Conservation (phyloP, 257 asterid genomes). For the Penstemon eatonii region DNA sequence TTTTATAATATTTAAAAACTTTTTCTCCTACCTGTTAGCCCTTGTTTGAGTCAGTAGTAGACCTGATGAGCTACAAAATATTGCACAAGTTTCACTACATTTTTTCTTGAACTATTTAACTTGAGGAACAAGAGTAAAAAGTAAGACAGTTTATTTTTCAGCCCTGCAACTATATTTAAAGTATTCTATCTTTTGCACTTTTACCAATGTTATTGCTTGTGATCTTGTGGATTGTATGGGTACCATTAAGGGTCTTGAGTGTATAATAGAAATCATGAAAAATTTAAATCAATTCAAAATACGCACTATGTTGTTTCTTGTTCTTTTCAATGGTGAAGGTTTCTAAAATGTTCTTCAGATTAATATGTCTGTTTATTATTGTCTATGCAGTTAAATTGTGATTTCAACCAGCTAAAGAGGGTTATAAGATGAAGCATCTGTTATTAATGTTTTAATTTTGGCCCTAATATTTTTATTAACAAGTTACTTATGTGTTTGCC, state of each 20-base stretch:
- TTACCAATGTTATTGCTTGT: background rate
- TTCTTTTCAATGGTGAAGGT: background rate
- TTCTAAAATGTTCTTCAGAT: slow-evolving; percentile 20
- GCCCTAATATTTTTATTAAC: slow-evolving; percentile 15
- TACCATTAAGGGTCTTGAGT: background rate
- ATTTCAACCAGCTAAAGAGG: background rate
- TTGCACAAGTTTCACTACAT: background rate
- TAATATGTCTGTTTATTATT: slow-evolving; percentile 1
- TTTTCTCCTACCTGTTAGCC: slow-evolving; percentile 1
- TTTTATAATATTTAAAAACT: background rate
- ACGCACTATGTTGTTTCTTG: background rate
- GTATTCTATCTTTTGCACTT: background rate
- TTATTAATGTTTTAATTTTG: slow-evolving; percentile 10
- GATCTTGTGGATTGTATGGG: background rate
- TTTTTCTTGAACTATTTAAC: slow-evolving; percentile 9
- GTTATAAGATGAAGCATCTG: slow-evolving; percentile 7
- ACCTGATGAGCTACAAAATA: background rate
- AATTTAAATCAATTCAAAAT: background rate
- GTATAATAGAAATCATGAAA: slow-evolving; percentile 2
- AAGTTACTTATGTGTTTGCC: slow-evolving; percentile 21
- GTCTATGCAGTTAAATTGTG: slow-evolving; percentile 23
- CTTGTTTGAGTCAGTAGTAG: background rate
- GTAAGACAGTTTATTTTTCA: slow-evolving; percentile 2
- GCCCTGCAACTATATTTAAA: background rate
- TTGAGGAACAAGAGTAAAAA: slow-evolving; percentile 11